These are phyloP conservation scores for Thalassiosira sp. DNA, from an alignment of 352 stramenopile genomes.

Conservation along the genomic window DNA sequence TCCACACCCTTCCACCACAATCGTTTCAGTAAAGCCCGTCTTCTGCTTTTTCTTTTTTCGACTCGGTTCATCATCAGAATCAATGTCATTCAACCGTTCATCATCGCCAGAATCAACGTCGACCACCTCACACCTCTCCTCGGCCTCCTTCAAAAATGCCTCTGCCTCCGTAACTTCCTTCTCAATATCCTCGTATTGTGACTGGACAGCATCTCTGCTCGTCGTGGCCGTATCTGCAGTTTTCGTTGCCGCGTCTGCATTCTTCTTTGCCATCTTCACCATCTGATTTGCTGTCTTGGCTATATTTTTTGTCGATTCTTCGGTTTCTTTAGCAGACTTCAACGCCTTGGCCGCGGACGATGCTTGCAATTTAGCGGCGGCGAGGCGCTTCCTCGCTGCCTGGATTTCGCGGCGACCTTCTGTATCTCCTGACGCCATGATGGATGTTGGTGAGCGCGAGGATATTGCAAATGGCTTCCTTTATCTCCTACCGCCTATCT, in stretches of 20 bases:
- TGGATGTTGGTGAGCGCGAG: too few relatives aligned
- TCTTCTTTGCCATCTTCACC: too few relatives aligned
- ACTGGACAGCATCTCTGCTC: background rate
- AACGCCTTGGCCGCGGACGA: background rate
- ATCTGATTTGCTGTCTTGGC: too few relatives aligned
- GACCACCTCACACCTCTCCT: background rate
- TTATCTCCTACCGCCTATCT: too few relatives aligned
- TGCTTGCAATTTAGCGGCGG: constrained; percentile 1
- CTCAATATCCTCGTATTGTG: background rate
- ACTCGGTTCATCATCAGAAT: background rate
- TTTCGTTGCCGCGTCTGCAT: background rate
- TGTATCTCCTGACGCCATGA: background rate
- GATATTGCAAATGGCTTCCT: too few relatives aligned
- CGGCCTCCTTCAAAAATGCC: background rate
- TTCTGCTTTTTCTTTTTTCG: background rate
- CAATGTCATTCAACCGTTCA: background rate
- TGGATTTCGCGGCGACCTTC: background rate
- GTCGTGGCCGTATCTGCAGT: background rate
- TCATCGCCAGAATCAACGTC: background rate
- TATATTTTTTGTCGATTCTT: background rate
- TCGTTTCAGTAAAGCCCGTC: background rate
- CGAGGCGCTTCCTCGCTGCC: constrained; percentile 1
- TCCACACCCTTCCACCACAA: background rate
- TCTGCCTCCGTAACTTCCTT: background rate
- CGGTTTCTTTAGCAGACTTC: background rate